Base-by-base conservation (phyloP, 345 rosid species). In the Eucalyptus lansdowneana region DNA sequence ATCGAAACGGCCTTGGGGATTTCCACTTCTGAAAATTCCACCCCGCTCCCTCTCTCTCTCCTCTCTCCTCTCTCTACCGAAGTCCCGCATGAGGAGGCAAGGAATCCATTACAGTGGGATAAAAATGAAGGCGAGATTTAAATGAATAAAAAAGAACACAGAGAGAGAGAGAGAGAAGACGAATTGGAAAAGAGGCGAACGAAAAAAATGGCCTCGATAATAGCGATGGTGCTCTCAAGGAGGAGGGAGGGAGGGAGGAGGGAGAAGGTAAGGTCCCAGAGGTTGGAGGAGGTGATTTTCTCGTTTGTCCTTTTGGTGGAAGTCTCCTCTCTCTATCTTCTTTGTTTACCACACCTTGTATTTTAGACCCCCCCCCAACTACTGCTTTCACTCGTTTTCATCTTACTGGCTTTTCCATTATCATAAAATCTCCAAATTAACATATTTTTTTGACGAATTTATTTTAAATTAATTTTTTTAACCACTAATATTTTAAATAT, bases 41-140 rank as follows among this genome's bases (percentile, higher is more conserved):
- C 83, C 47, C 19, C 1, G 56, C 45, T 24, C 14, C 45, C 14
- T 6, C 67, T 25, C n/a, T 4, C 62, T 58, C 65, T 34, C 80
- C 76, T 65, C 76, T 34, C 34, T 34, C 34, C 34, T 34, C 34
- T n/a, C 3, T 76, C 85, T 76, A 49, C 69, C 29, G 44, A 87
- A 88, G 88, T 50, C 65, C 92, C 91, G 87, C 90, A 85, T 11
- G 88, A 45, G 87, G 88, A 83, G 91, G 93, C 89, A 91, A 91
- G 88, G 90, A 47, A 91, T 89, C 76, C 88, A 85, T 54, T 17
- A 51, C 60, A 42, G 31, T 17, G 44, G 44, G 56, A 65, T 10
- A n/a, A 85, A 88, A 42, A 67, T 40, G 22, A 86, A 86, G 62
- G 58, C 34, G 31, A 5, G 37, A 62, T 47, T 16, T 53, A 53